Conservation (phyloP, 2,329 filamentous ascomycete genomes). For the Epichloe scottii region DNA sequence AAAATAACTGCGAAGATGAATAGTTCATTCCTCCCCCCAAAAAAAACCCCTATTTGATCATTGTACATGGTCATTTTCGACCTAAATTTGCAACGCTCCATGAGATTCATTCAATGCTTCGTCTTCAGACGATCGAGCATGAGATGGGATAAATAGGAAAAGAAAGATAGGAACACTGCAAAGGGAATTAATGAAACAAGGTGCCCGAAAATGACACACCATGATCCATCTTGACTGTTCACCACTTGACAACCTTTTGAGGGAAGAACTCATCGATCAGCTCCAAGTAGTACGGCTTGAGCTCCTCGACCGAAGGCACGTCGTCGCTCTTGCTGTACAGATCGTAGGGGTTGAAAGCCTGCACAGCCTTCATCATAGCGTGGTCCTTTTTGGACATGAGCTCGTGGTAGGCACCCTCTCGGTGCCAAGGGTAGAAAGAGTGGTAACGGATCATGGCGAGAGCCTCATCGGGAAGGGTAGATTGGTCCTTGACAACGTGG, state of each 20-base stretch:
- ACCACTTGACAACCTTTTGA: constrained; percentile 26
- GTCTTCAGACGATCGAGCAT: neutral
- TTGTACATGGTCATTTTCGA: neutral
- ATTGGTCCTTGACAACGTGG: constrained; percentile 74
- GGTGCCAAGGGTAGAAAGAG: constrained; percentile 88
- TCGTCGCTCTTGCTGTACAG: constrained; percentile 85
- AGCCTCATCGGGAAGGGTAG: constrained; percentile 63
- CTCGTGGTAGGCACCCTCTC: constrained; percentile 63
- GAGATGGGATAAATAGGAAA: neutral
- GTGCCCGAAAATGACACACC: neutral
- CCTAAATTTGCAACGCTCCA: neutral
- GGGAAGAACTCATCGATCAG: constrained; percentile 32
- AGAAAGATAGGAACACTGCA: neutral
- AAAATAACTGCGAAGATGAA: too few relatives aligned
- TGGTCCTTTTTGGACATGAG: constrained; percentile 77
- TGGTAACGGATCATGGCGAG: constrained; percentile 91
- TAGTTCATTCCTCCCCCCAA: too few relatives aligned
- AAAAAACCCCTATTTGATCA: neutral
- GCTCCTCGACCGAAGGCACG: constrained; percentile 59
- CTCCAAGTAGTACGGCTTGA: constrained; percentile 46
- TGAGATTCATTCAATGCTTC: neutral
- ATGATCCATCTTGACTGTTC: neutral
- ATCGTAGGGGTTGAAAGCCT: constrained; percentile 85
- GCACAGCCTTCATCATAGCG: constrained; percentile 67
- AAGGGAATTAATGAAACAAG: neutral